Evolutionary conservation across 345 rosid species (phyloP), one percentile per base, ranked within the genome.

Genomic region (Acer campestre): DNA sequence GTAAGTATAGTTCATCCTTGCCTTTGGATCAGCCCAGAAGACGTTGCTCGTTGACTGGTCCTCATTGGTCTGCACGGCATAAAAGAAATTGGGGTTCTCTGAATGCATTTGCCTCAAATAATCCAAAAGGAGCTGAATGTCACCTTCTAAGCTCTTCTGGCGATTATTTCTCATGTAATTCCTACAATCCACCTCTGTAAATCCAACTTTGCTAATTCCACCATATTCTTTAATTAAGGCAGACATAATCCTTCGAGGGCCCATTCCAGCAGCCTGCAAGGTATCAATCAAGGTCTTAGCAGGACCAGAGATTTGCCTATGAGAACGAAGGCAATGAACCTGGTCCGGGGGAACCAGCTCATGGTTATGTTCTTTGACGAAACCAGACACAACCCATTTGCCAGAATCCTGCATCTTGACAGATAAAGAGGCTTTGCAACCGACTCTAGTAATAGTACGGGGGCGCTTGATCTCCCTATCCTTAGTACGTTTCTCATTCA

Each of bases 1-100:
- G 77, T 80, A 84, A 79, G 79, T 84, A 61, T 85, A 88, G 71
- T 83, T 84, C 44, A 74, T 62, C 81, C 85, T 84, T 11, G 86
- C 78, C 55, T 75, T 84, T 3, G 89, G 73, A 79, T 88, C 90
- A 66, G 89, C 90, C 90, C 90, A 88, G 82, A 88, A 82, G 10
- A 88, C 81, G 64, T 80, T 85, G 59, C 82, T 74, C 20, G 69
- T 27, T 4, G 67, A 76, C 71, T 85, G 84, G 78, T 83, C 87
- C 40, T 78, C 85, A 55, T 80, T 83, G 22, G 77, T 61, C 79
- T 88, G 87, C 38, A 84, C 80, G 2, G 85, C 89, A 77, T 82
- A 88, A 70, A 88, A 85, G 84, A 88, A 88, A 79, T 76, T 70
- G 20, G 84, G 80, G 73, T 82, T 85, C 73, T 85, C 90, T 14